These are phyloP conservation scores for Lachancea waltii DNA, from an alignment of 805 yeast genomes.

Conservation along the genomic window DNA sequence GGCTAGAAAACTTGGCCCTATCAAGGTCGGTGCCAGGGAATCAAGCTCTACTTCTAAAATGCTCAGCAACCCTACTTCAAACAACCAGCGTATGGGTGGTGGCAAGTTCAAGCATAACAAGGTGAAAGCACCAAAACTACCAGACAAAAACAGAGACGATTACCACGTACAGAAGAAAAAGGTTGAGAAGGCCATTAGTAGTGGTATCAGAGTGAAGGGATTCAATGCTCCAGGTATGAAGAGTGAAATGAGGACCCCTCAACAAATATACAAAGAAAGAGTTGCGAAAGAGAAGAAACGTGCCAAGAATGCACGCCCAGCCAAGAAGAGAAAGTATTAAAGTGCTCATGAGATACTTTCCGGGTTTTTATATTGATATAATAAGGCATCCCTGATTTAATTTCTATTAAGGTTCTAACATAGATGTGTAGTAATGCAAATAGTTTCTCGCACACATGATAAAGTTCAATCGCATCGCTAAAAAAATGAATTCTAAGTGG, in stretches of 20 bases:
- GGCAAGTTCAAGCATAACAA: conserved; percentile 67
- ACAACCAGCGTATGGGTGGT: conserved; percentile 29
- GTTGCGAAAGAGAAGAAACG: conserved; percentile 59
- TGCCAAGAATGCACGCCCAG: conserved; percentile 83
- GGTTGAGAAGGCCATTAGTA: conserved; percentile 70
- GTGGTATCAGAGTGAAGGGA: conserved; percentile 70
- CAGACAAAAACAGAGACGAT: conserved; percentile 89
- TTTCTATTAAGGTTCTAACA: background rate
- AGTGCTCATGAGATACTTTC: background rate
- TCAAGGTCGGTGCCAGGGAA: conserved; percentile 52
- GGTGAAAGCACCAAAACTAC: conserved; percentile 74
- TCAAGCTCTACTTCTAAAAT: conserved; percentile 30
- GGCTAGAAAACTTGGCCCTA: conserved; percentile 50
- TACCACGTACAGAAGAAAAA: conserved; percentile 74
- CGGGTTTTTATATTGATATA: background rate
- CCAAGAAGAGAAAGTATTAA: conserved; percentile 36
- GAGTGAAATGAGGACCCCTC: conserved; percentile 58
- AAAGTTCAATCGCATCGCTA: too few species aligned
- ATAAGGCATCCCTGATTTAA: too few species aligned
- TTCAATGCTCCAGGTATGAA: conserved; percentile 36
- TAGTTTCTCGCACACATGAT: too few species aligned
- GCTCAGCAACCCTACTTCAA: conserved; percentile 27
- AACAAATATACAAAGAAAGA: conserved; percentile 75
- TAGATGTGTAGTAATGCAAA: too few species aligned
- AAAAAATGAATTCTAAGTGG: background rate